phyloP scores from a whole-genome alignment of 116 monocot genomes.

The Zostera marina region DNA sequence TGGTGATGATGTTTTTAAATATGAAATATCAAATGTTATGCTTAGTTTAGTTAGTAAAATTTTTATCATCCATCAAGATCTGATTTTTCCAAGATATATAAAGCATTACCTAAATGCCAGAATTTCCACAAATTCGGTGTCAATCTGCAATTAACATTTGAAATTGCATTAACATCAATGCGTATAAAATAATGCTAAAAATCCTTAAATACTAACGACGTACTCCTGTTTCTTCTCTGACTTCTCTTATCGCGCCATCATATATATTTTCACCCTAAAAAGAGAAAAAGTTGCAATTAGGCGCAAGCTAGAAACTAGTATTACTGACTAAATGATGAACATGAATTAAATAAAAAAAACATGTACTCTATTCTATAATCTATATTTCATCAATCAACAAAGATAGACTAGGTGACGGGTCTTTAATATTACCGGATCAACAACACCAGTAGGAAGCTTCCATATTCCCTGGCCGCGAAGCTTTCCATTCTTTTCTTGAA shows the following conservation, averaged over 20 bases:
- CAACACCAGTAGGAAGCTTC: slow-evolving; percentile 90
- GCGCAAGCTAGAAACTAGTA: not conserved
- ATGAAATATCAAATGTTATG: not conserved
- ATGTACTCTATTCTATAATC: no score
- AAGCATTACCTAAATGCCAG: slow-evolving; percentile 72
- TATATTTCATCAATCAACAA: no score
- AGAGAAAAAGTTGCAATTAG: not conserved
- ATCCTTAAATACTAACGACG: slow-evolving; percentile 5
- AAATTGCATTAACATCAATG: slow-evolving; percentile 1
- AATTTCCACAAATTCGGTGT: slow-evolving; percentile 82
- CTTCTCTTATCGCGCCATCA: slow-evolving; percentile 66
- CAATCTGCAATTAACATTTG: slow-evolving; percentile 36
- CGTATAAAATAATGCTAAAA: not conserved
- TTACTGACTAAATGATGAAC: no score
- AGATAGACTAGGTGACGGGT: no score
- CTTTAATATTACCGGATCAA: slow-evolving; percentile 38
- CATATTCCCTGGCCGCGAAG: slow-evolving; percentile 56
- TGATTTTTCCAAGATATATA: not conserved
- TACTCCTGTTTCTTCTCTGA: slow-evolving; percentile 98
- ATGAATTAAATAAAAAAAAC: no score
- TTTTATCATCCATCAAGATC: not conserved
- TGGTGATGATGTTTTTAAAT: not conserved
- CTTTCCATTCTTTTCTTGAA: slow-evolving; percentile 73
- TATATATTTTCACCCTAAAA: slow-evolving; percentile 78
- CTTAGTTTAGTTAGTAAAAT: not conserved